Evolutionary conservation across 345 rosid genomes (phyloP).

Genomic region (Triadica sebifera): DNA sequence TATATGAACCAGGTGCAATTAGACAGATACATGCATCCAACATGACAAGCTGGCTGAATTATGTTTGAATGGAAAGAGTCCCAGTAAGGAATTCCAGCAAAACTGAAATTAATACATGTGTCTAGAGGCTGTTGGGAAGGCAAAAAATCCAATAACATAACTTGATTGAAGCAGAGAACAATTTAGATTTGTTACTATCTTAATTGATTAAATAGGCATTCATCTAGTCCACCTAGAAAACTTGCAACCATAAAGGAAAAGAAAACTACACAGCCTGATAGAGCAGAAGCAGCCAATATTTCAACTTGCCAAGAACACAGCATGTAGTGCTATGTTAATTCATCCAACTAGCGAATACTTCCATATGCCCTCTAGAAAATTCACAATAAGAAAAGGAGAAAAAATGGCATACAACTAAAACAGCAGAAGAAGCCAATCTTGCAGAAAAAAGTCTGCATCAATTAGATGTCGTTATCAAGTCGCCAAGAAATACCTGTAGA

Average conservation of each 20-base stretch:
- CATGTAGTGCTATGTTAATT: neutral
- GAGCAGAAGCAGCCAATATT: neutral
- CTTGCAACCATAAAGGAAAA: neutral
- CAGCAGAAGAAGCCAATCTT: neutral
- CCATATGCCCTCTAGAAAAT: neutral
- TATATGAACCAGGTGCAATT: neutral
- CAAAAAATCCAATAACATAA: neutral
- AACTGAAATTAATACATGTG: neutral
- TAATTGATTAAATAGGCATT: neutral
- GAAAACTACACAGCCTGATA: neutral
- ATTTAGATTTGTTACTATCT: neutral
- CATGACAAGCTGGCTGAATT: neutral
- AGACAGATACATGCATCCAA: neutral
- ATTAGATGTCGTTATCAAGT: neutral
- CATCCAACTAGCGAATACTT: neutral
- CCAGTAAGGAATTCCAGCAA: neutral
- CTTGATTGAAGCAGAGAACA: neutral
- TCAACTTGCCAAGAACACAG: neutral
- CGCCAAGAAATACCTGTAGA: slow-evolving; percentile 39
- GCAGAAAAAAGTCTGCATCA: neutral
- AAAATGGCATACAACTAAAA: neutral
- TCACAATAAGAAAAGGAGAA: neutral
- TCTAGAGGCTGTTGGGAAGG: neutral
- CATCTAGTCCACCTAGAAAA: neutral
- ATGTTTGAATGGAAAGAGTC: neutral